Evolutionary conservation across 2,329 filamentous ascomycete genomes (phyloP), one percentile per base, ranked within the genome.

Genomic region (Orbilia ellipsospora): DNA sequence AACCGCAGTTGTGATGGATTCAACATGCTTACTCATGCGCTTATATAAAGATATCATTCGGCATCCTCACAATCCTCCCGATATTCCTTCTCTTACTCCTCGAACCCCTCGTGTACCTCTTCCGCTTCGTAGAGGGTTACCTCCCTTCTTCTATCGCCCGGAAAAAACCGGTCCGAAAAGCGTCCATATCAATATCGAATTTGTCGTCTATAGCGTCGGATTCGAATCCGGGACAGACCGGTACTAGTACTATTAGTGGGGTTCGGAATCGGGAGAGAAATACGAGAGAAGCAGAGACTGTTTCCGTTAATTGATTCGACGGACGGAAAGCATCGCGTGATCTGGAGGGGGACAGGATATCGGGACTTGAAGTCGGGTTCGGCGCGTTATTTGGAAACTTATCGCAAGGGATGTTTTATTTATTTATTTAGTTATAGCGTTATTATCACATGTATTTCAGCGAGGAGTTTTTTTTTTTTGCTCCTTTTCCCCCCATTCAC

Each of bases 51-150:
- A 65, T 75, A 40, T 55, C 50, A 16, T 64, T 68, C 52, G 72
- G 72, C 36, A 52, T 75, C 52, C 16, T 75, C 40, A 60, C 59
- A 52, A 61, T 75, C 51, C 52, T 63, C 0, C 72, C 72, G 13
- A 69, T 75, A 44, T 48, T 75, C 31, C 65, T 75, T 2, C 64
- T 75, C 28, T 36, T 75, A 51, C 64, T 75, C 4, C 45, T 75
- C 12, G 72, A 75, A 61, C 64, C 64, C 48, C 54, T 75, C n/a
- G 64, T 75, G n/a, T 69, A 69, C 64, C 55, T 75, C 54, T 63
- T 75, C 52, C 72, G 72, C 40, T 51, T 75, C 20, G 26, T 69
- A 51, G 57, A 57, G 65, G 59, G 65, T 36, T 61, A 50, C 60
- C 54, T 75, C 4, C 72, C 72, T 7, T 75, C 64, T 15, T 75